A percentile compares a stretch with the other conserved stretches of the same genome.
Evolutionary conservation across 179 eudicot genomes (phyloP).

Genomic region (Actinidia arguta): DNA sequence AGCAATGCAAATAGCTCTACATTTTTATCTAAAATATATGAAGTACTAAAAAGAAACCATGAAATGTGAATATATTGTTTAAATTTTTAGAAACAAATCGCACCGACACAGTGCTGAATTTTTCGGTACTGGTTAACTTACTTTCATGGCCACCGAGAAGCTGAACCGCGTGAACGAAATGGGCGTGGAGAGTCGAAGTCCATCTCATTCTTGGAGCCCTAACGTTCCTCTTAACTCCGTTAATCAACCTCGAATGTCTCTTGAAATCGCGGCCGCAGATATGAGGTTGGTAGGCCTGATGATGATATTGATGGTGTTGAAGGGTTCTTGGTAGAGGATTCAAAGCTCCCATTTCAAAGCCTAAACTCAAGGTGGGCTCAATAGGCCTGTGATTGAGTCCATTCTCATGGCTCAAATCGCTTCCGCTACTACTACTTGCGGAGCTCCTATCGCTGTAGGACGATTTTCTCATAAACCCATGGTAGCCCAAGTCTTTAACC

Average conservation of each 20-base stretch:
- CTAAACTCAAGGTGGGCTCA: constrained; percentile 61
- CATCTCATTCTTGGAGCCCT: constrained; percentile 96
- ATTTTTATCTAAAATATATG: no score
- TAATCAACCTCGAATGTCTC: constrained; percentile 56
- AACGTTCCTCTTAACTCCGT: constrained; percentile 55
- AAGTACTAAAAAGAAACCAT: no score
- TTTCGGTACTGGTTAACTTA: constrained; percentile 29
- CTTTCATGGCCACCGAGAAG: constrained; percentile 96
- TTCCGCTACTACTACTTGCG: constrained; percentile 54
- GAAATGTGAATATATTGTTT: no score
- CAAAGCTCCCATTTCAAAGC: constrained; percentile 42
- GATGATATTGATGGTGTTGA: constrained; percentile 26
- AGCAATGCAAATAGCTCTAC: no score
- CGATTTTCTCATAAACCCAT: constrained; percentile 24
- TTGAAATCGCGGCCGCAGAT: constrained; percentile 69
- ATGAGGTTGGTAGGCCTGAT: constrained; percentile 39
- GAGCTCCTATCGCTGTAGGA: constrained; percentile 44
- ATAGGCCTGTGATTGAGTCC: constrained; percentile 12
- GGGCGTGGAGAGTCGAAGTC: constrained; percentile 94
- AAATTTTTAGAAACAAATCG: neutral
- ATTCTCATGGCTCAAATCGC: constrained; percentile 70
- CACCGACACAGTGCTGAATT: neutral
- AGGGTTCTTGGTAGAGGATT: constrained; percentile 16
- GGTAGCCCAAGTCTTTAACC: neutral
- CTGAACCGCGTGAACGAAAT: constrained; percentile 92